Evolutionary conservation across 1,284 basidiomycete species (phyloP).

Genomic region (Ganoderma sp.): DNA sequence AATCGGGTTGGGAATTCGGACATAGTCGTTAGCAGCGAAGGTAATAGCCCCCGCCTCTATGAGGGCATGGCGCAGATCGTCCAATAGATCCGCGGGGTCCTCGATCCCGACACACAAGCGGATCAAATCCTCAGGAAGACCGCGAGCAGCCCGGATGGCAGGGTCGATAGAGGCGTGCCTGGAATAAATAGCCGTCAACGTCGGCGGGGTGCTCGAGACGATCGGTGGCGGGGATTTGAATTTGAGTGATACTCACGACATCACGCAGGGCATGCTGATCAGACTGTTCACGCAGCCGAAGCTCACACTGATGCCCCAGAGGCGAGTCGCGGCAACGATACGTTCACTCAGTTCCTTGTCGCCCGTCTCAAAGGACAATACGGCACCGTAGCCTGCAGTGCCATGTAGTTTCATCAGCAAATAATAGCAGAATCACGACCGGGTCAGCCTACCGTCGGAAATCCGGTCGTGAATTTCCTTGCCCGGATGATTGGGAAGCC

Average conservation of each 20-base stretch:
- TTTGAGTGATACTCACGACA: slow-evolving; percentile 80
- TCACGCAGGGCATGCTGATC: slow-evolving; percentile 99
- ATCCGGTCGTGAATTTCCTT: slow-evolving; percentile 89
- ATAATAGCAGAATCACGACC: neutral
- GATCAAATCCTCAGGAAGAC: slow-evolving; percentile 96
- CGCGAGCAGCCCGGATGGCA: slow-evolving; percentile 89
- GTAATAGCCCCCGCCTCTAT: slow-evolving; percentile 90
- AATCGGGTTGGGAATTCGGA: slow-evolving; percentile 56
- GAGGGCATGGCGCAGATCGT: slow-evolving; percentile 93
- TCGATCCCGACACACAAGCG: slow-evolving; percentile 99
- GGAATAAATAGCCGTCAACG: slow-evolving; percentile 23
- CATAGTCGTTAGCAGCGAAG: slow-evolving; percentile 52
- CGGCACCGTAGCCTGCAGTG: slow-evolving; percentile 73
- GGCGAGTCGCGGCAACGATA: slow-evolving; percentile 88
- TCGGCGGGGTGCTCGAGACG: neutral
- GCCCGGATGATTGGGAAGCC: slow-evolving; percentile 83
- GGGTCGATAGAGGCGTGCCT: slow-evolving; percentile 98
- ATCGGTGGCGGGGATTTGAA: neutral
- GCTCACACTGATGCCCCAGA: slow-evolving; percentile 98
- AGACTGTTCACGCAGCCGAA: slow-evolving; percentile 98
- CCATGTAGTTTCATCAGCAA: neutral
- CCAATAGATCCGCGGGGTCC: slow-evolving; percentile 90
- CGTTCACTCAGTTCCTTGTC: slow-evolving; percentile 91
- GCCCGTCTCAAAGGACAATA: slow-evolving; percentile 94
- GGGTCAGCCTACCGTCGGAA: slow-evolving; percentile 64